Evolutionary conservation across 2,329 filamentous ascomycete species (phyloP).

Genomic region (Parastagonospora avenae): DNA sequence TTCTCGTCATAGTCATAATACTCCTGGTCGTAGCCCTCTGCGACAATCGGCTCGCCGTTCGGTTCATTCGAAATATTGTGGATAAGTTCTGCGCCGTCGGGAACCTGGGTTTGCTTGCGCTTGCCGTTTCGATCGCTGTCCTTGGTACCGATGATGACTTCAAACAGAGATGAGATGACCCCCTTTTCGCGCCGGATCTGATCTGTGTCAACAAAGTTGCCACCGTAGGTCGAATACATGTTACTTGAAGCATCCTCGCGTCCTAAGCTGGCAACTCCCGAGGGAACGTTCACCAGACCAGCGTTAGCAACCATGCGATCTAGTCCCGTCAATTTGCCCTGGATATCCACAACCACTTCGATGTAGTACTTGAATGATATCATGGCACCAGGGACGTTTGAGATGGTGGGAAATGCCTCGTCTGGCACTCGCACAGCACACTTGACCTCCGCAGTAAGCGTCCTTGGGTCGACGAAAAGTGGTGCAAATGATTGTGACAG

Average conservation of each 20-base stretch:
- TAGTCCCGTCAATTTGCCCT: slow-evolving; percentile 80
- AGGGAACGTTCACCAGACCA: slow-evolving; percentile 55
- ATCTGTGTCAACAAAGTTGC: slow-evolving; percentile 85
- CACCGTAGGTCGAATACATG: slow-evolving; percentile 61
- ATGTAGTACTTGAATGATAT: slow-evolving; percentile 94
- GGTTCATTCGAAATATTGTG: slow-evolving; percentile 28
- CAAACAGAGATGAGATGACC: slow-evolving; percentile 85
- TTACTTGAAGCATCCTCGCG: slow-evolving; percentile 49
- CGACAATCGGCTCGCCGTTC: slow-evolving; percentile 16
- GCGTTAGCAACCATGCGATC: slow-evolving; percentile 66
- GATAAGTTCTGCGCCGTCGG: slow-evolving; percentile 17
- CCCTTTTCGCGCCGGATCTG: slow-evolving; percentile 86
- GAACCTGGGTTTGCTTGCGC: slow-evolving; percentile 38
- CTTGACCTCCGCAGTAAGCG: slow-evolving; percentile 78
- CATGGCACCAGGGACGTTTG: slow-evolving; percentile 86
- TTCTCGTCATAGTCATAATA: slow-evolving; percentile 42
- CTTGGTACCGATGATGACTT: slow-evolving; percentile 83
- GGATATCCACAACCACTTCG: slow-evolving; percentile 90
- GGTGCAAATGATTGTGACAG: slow-evolving; percentile 87
- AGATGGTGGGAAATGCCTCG: slow-evolving; percentile 90
- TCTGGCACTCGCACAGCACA: slow-evolving; percentile 86
- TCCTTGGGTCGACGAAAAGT: slow-evolving; percentile 82
- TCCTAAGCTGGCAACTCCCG: slow-evolving; percentile 49
- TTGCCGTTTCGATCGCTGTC: slow-evolving; percentile 69
- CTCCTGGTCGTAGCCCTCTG: slow-evolving; percentile 27